phyloP scores from a whole-genome alignment of 768 basidiomycete species.

The Xanthoconium stramineum region DNA sequence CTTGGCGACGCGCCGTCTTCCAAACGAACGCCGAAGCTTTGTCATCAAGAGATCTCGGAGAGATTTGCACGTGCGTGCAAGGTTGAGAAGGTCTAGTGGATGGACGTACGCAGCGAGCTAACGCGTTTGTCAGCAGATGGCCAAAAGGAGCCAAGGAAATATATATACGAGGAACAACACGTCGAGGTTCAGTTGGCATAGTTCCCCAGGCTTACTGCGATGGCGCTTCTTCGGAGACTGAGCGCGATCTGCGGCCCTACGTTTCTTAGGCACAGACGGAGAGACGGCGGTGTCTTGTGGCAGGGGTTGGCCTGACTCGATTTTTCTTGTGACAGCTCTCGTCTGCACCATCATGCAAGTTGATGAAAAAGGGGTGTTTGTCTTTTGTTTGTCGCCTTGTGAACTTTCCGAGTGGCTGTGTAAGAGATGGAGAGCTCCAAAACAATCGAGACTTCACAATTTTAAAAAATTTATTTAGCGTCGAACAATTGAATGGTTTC shows the following conservation, averaged over 20 bases:
- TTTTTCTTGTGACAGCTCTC: not conserved
- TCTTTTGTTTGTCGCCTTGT: not conserved
- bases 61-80: slow-evolving; percentile 3
- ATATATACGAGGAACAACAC: not conserved
- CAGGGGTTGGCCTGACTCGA: not conserved
- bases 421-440: no score
- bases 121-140: not conserved
- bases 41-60: slow-evolving; percentile 27
- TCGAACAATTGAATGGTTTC: no score
- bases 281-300: not conserved
- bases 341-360: not conserved
- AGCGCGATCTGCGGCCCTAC: not conserved
- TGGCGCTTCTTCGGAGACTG: not conserved
- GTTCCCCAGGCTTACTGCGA: not conserved
- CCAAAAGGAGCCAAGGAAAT: not conserved
- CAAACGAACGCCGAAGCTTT: slow-evolving; percentile 28
- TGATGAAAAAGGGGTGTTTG: not conserved
- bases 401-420: not conserved
- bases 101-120: not conserved
- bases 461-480: no score
- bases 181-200: not conserved
- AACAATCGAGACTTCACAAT: no score
- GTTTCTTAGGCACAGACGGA: not conserved
- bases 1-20: slow-evolving; percentile 27
- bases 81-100: slow-evolving; percentile 2